Percentiles rank a stretch among this genome's conserved stretches.
Evolutionary conservation across 164 flowering plant genomes (phyloP).

Genomic region (Platanus orientalis): DNA sequence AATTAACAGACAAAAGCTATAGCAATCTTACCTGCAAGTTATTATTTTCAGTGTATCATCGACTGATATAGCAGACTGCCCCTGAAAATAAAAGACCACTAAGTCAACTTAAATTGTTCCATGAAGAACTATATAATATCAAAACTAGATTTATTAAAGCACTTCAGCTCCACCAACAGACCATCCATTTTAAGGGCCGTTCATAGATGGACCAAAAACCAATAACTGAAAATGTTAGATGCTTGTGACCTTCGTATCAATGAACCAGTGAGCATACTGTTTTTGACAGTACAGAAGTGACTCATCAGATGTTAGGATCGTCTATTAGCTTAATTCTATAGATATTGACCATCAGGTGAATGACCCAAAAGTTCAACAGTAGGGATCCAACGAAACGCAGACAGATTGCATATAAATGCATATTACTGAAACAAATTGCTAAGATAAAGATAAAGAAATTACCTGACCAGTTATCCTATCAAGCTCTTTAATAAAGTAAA

Average conservation of each 20-base stretch:
- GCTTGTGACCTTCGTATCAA: not conserved
- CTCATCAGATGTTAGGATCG: not conserved
- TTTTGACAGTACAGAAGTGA: no score
- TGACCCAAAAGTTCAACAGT: not conserved
- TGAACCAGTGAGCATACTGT: not conserved
- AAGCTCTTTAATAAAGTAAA: slow-evolving; percentile 74
- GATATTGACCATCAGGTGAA: not conserved
- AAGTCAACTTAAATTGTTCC: not conserved
- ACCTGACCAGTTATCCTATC: slow-evolving; percentile 91
- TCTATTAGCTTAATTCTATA: not conserved
- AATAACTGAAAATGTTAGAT: not conserved
- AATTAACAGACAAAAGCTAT: not conserved
- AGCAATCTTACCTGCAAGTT: slow-evolving; percentile 57
- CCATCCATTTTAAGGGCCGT: no score
- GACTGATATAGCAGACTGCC: slow-evolving; percentile 78
- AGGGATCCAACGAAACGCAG: not conserved
- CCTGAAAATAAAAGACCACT: slow-evolving; percentile 41
- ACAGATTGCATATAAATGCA: not conserved
- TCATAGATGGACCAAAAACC: not conserved
- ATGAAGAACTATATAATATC: not conserved
- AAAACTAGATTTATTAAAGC: not conserved
- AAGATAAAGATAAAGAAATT: not conserved
- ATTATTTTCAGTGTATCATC: slow-evolving; percentile 81
- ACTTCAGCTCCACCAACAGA: not conserved
- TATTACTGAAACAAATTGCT: not conserved